Evolutionary conservation across 352 stramenopile species (phyloP), one percentile per base, ranked within the genome.

Genomic region (Globisporangium radiosum): DNA sequence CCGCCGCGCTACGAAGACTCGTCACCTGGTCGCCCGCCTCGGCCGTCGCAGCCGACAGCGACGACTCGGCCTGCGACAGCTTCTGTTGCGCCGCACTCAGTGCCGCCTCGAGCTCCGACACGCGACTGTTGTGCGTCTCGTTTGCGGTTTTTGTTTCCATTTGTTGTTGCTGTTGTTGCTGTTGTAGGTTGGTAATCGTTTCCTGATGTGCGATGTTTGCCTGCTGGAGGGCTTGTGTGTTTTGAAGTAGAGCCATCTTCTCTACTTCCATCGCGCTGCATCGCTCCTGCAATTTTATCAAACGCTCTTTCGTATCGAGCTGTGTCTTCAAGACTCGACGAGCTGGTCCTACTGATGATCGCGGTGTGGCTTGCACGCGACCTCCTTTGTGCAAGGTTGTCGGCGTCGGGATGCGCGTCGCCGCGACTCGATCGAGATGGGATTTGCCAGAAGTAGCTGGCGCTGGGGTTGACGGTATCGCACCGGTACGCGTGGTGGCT

Each of bases 1-100:
- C 36, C 59, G 68, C 68, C 45, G 69, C 62, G 36, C 56, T 64
- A 47, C 48, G 36, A 25, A 72, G 52, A 42, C 47, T 56, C 52
- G 38, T 65, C 50, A 69, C 45, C 40, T 67, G 62, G 47, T 73
- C 62, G 3, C 57, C 59, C 5, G 59, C 56, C 8, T 60, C 51
- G 11, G 62, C 65, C 19, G 15, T 66, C 47, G 66, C 61, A 14
- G 56, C 45, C 60, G 51, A 59, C 59, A 76, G 19, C 53, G 56
- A 48, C 36, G 60, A 33, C 40, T 62, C 59, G 7, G 53, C 39
- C 25, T 63, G 19, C 19, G 56, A 33, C 54, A 65, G 38, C 47
- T 64, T 43, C 56, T 63, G 36, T n/a, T 52, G 62, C 45, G 60
- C 14, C 10, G 4, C 40, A 10, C 17, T 43, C 43, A 69, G 10